Conservation (phyloP, 2,329 filamentous ascomycete species). For the Fusarium sp. region DNA sequence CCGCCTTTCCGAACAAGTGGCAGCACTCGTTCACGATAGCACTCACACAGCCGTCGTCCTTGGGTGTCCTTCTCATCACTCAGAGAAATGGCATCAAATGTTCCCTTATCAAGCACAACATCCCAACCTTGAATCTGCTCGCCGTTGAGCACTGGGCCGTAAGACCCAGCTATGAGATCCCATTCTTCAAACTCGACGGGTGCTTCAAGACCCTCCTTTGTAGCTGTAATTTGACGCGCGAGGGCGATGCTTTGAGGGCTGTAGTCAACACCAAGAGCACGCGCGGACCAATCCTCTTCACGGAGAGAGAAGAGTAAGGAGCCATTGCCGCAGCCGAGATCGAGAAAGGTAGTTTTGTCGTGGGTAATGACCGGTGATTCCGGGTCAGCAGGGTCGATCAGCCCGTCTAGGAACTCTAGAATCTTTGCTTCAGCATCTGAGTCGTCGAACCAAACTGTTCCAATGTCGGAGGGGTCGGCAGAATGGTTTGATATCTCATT, state of each 20-base stretch:
- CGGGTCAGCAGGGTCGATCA: slow-evolving; percentile 44
- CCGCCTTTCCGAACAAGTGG: slow-evolving; percentile 76
- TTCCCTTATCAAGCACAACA: slow-evolving; percentile 96
- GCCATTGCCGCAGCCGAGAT: slow-evolving; percentile 94
- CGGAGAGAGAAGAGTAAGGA: slow-evolving; percentile 86
- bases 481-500: slow-evolving; percentile 77
- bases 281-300: slow-evolving; percentile 71
- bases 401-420: slow-evolving; percentile 70
- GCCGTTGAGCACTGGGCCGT: slow-evolving; percentile 49
- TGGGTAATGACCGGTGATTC: slow-evolving; percentile 39
- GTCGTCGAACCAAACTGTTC: slow-evolving; percentile 97
- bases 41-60: slow-evolving; percentile 74
- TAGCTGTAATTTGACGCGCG: slow-evolving; percentile 70
- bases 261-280: slow-evolving; percentile 90
- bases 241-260: slow-evolving; percentile 78
- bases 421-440: slow-evolving; percentile 87
- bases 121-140: slow-evolving; percentile 73
- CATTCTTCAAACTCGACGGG: slow-evolving; percentile 64
- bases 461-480: slow-evolving; percentile 79
- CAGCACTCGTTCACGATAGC: slow-evolving; percentile 77
- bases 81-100: slow-evolving; percentile 94
- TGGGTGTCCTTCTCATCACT: slow-evolving; percentile 64
- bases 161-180: slow-evolving; percentile 67
- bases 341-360: slow-evolving; percentile 73
- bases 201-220: slow-evolving; percentile 34